Evolutionary conservation across 352 stramenopile genomes (phyloP), one percentile per base, ranked within the genome.

Genomic region (Phytophthora crassamura): DNA sequence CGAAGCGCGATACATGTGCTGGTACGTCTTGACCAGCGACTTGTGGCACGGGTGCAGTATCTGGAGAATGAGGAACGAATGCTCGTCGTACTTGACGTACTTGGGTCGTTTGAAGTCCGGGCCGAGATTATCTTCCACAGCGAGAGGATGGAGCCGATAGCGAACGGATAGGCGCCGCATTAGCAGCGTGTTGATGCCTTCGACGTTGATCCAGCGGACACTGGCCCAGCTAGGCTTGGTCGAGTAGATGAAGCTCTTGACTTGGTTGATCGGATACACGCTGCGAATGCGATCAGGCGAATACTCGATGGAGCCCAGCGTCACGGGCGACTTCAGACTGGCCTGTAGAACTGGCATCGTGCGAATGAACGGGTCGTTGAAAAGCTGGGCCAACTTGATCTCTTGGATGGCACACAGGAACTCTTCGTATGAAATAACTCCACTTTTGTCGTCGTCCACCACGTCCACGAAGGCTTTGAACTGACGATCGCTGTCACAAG

Each of bases 311-410:
- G 82, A 78, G 8, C 88, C 80, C 6, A 94, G 34, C 8, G 59
- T 60, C 7, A 74, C 40, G 20, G 66, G 46, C 28, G 57, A 52
- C 22, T 56, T 50, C 7, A 58, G 7, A 15, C 53, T 67, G 4
- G 48, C 32, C 7, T 28, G 39, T 7, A 70, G 43, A 22, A 49
- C n/a, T n/a, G n/a, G n/a, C 61, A 70, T 67, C 0, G 90, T 78
- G 2, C 45, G 67, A 4, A 91, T 22, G 57, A 90, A 88, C 10
- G 72, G 59, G 6, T 82, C 71, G 25, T 78, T 86, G 56, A 96
- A 93, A 25, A 96, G 78, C 49, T 95, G 85, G 18, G 85, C 88
- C 25, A 95, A 69, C 69, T 95, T 96, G 48, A 96, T 91, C 60
- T 92, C 87, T 48, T 96, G 88, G 39, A 96, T 86, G 11, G 87